Conservation (phyloP, 148 eudicot species). For the Polygonum aviculare region DNA sequence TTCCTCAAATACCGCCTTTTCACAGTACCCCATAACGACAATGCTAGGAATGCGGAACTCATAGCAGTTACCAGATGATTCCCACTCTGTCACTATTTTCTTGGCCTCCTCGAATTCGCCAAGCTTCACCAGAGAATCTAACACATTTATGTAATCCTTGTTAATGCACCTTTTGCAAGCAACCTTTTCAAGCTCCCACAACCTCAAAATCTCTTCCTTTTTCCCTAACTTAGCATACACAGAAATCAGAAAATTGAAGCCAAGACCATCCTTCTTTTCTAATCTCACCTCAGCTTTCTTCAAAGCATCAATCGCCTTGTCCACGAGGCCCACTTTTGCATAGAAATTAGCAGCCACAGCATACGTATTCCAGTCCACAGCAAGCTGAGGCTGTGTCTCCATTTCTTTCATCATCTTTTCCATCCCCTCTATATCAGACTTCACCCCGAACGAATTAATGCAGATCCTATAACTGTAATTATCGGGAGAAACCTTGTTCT, state of each 20-base stretch:
- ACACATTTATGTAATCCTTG: constrained; percentile 54
- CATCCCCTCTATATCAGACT: constrained; percentile 53
- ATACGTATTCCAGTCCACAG: constrained; percentile 85
- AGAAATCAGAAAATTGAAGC: constrained; percentile 71
- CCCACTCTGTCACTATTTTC: constrained; percentile 67
- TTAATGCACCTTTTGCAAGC: constrained; percentile 57
- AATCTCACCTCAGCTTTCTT: constrained; percentile 60
- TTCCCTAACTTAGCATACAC: constrained; percentile 54
- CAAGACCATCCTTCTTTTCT: constrained; percentile 46
- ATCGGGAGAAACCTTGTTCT: constrained; percentile 57
- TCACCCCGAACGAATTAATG: constrained; percentile 65
- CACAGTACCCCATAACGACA: constrained; percentile 37
- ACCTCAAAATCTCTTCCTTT: constrained; percentile 53
- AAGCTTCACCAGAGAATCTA: constrained; percentile 57
- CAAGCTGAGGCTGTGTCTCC: constrained; percentile 60
- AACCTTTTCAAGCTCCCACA: constrained; percentile 74
- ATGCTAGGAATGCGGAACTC: constrained; percentile 56
- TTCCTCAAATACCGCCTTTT: constrained; percentile 44
- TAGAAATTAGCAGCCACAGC: constrained; percentile 63
- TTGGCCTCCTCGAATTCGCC: constrained; percentile 61
- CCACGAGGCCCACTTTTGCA: constrained; percentile 41
- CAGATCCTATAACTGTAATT: constrained; percentile 80
- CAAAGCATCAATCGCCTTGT: constrained; percentile 49
- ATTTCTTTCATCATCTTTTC: constrained; percentile 60
- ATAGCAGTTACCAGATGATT: constrained; percentile 56